Conservation (phyloP, 352 stramenopile species). For the Phytophthora citricola region DNA sequence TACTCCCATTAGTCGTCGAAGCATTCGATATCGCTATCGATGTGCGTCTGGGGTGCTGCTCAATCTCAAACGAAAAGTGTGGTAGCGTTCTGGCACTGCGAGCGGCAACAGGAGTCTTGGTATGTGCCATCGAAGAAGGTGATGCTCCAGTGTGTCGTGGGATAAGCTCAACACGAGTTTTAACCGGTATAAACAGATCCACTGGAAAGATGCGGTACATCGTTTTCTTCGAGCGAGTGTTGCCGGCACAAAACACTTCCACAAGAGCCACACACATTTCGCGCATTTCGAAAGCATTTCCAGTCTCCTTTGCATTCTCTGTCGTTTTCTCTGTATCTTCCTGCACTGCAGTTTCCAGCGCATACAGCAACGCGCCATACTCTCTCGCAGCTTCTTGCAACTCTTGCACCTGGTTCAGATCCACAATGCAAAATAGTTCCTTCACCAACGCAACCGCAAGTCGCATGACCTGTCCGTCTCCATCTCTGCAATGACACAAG, state of each 20-base stretch:
- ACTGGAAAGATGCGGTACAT: conserved; percentile 86
- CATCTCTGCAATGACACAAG: conserved; percentile 59
- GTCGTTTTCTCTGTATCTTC: conserved; percentile 21
- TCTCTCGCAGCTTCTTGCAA: conserved; percentile 82
- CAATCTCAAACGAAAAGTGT: conserved; percentile 77
- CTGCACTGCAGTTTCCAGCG: conserved; percentile 54
- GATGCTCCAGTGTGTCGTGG: conserved; percentile 64
- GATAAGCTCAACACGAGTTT: conserved; percentile 60
- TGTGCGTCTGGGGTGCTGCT: conserved; percentile 33
- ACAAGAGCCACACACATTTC: conserved; percentile 76
- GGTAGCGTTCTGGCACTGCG: conserved; percentile 57
- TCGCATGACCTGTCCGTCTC: conserved; percentile 51
- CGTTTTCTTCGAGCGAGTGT: conserved; percentile 75
- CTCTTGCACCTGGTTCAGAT: conserved; percentile 79
- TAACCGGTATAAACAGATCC: conserved; percentile 76
- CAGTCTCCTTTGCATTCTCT: conserved; percentile 8
- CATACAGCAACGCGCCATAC: conserved; percentile 79
- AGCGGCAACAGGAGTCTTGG: conserved; percentile 20
- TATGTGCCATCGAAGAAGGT: conserved; percentile 36
- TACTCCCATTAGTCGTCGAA: conserved; percentile 35
- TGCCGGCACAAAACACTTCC: conserved; percentile 85
- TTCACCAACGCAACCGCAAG: conserved; percentile 74
- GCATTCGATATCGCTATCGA: conserved; percentile 28
- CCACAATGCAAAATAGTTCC: conserved; percentile 76
- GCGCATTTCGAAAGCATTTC: conserved; percentile 23